These are phyloP conservation scores for Schizopora paradoxa DNA, from an alignment of 1,284 basidiomycete species.

Conservation along the genomic window DNA sequence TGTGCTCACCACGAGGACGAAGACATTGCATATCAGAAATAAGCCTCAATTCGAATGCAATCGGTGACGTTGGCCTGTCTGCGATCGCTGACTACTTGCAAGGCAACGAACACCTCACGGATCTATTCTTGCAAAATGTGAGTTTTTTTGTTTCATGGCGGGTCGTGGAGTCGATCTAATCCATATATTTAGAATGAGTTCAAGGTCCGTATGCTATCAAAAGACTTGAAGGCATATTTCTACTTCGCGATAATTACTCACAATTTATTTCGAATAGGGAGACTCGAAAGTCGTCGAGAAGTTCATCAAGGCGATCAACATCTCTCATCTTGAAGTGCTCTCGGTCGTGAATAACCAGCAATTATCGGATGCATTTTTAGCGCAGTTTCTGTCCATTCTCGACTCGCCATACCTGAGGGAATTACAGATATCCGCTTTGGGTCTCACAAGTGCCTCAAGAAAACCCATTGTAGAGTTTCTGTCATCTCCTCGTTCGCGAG, in stretches of 20 bases:
- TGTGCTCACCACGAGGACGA: conserved; percentile 43
- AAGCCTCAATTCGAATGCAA: conserved; percentile 47
- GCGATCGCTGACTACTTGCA: conserved; percentile 49
- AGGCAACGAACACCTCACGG: conserved; percentile 40
- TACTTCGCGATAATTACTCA: background rate
- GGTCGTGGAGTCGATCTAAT: conserved; percentile 25
- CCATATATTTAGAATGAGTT: conserved; percentile 23
- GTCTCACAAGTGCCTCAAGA: conserved; percentile 41
- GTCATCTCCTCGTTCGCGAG: conserved; percentile 43
- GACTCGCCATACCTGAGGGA: conserved; percentile 43
- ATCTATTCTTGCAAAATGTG: conserved; percentile 53
- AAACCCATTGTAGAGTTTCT: conserved; percentile 45
- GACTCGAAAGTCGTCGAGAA: conserved; percentile 29
- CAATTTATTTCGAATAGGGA: conserved; percentile 30
- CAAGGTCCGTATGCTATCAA: conserved; percentile 19
- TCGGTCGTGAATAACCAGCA: conserved; percentile 38
- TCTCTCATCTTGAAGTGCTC: conserved; percentile 40
- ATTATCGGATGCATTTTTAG: conserved; percentile 45
- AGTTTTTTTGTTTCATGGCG: conserved; percentile 23
- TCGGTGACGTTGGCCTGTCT: conserved; percentile 50
- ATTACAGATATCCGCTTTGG: conserved; percentile 49
- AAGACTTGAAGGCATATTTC: background rate
- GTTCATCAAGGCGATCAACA: conserved; percentile 44
- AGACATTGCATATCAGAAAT: conserved; percentile 49
- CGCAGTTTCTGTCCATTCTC: conserved; percentile 45